These are phyloP conservation scores for Urochloa ruziziensis DNA, from an alignment of 176 grass and related monocot species.

Conservation along the genomic window DNA sequence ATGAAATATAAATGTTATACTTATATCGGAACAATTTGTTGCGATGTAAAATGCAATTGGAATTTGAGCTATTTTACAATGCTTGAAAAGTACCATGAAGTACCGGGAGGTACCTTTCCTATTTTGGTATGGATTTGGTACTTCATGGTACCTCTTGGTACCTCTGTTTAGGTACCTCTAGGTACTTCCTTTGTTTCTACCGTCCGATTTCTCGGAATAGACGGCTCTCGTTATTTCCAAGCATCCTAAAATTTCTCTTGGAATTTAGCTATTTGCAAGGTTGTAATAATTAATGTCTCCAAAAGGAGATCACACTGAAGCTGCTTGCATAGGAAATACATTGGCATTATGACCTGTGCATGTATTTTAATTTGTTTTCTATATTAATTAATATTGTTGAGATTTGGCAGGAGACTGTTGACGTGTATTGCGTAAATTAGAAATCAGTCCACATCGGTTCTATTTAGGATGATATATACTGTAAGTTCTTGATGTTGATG, in stretches of 20 bases:
- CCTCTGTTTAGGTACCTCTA: too few relatives aligned
- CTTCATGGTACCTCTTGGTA: too few relatives aligned
- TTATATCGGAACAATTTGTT: background rate
- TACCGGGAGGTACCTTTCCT: too few relatives aligned
- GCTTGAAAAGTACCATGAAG: too few relatives aligned
- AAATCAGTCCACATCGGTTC: background rate
- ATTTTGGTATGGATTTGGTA: too few relatives aligned
- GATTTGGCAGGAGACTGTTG: background rate
- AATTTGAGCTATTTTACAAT: too few relatives aligned
- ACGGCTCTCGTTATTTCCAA: too few relatives aligned
- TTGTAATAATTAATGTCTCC: background rate
- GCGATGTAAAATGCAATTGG: background rate
- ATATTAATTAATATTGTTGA: background rate
- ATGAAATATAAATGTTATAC: background rate
- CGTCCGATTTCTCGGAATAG: too few relatives aligned
- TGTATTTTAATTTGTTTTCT: background rate
- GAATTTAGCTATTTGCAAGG: background rate
- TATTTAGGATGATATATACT: background rate
- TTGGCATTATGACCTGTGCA: background rate
- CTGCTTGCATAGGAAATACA: background rate
- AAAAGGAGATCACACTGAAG: background rate
- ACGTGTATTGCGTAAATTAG: background rate
- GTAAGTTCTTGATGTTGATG: background rate
- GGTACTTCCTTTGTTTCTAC: too few relatives aligned
- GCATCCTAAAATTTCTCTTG: too few relatives aligned